Conservation (phyloP, 1,139 yeast genomes). For the Yamadazyma atmosphaerica region DNA sequence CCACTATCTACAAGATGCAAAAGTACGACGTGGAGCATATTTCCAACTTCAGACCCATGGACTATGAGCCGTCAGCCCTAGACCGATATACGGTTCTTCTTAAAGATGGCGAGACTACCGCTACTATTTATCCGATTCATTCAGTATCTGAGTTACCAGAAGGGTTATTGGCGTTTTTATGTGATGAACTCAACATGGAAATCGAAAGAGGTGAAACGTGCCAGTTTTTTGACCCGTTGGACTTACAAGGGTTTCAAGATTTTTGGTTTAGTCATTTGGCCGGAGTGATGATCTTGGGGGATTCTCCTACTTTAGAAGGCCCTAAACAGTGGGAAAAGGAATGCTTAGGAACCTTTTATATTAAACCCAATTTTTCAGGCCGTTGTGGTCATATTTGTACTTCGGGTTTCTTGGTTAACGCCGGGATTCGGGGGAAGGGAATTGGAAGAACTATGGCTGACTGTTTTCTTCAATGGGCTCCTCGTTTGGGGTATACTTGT, state of each 20-base stretch:
- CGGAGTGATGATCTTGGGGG: slow-evolving; percentile 85
- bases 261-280: slow-evolving; percentile 90
- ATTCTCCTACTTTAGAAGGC: slow-evolving; percentile 57
- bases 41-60: slow-evolving; percentile 17
- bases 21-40: slow-evolving; percentile 6
- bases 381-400: slow-evolving; percentile 92
- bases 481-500: slow-evolving; percentile 80
- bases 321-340: slow-evolving; percentile 84
- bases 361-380: slow-evolving; percentile 91
- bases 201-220: slow-evolving; percentile 85
- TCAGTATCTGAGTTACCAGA: slow-evolving; percentile 66
- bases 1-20: slow-evolving; percentile 7
- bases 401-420: slow-evolving; percentile 84
- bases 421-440: slow-evolving; percentile 91
- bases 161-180: slow-evolving; percentile 73
- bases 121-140: slow-evolving; percentile 86
- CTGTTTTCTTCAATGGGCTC: slow-evolving; percentile 89
- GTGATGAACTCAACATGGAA: slow-evolving; percentile 94
- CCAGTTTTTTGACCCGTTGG: slow-evolving; percentile 78
- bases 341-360: slow-evolving; percentile 80
- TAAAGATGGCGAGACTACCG: slow-evolving; percentile 88
- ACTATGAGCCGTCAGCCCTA: slow-evolving; percentile 31
- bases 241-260: slow-evolving; percentile 68
- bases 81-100: slow-evolving; percentile 65
- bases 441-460: slow-evolving; percentile 84